These are phyloP conservation scores for Pythium plurisporium DNA, from an alignment of 352 stramenopile genomes.

Conservation along the genomic window DNA sequence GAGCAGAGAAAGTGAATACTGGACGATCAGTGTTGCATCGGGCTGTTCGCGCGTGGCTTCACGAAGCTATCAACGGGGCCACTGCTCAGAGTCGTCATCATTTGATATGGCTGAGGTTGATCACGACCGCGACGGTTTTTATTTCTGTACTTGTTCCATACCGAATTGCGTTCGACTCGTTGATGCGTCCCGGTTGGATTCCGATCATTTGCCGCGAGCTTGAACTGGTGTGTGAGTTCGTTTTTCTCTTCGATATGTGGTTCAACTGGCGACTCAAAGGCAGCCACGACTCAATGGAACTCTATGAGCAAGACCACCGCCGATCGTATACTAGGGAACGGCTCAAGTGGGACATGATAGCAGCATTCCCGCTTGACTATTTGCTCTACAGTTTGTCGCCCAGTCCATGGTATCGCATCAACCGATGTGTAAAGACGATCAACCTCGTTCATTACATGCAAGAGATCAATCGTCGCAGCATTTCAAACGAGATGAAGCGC, in stretches of 20 bases:
- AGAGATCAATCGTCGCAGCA: conserved; percentile 55
- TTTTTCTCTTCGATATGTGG: conserved; percentile 59
- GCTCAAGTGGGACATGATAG: conserved; percentile 36
- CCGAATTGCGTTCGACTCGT: conserved; percentile 41
- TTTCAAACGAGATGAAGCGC: conserved; percentile 61
- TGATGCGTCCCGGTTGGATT: conserved; percentile 26
- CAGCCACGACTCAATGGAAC: conserved; percentile 39
- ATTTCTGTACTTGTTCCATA: conserved; percentile 50
- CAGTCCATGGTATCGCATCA: conserved; percentile 36
- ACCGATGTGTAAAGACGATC: conserved; percentile 41
- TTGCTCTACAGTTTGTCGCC: conserved; percentile 29
- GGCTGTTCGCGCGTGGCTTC: not conserved
- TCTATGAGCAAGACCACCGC: conserved; percentile 49
- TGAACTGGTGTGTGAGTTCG: conserved; percentile 38
- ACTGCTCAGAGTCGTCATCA: conserved; percentile 44
- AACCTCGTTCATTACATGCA: conserved; percentile 56
- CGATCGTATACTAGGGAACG: conserved; percentile 41
- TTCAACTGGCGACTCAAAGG: conserved; percentile 42
- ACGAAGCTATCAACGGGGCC: conserved; percentile 24
- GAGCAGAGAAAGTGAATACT: conserved; percentile 3
- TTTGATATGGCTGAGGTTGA: conserved; percentile 43
- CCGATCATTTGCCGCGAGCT: conserved; percentile 27
- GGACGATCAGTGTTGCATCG: not conserved
- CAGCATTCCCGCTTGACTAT: conserved; percentile 43
- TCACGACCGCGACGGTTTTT: conserved; percentile 33